Percentiles rank a stretch among this genome's conserved stretches.
Evolutionary conservation across 192 early-diverging fungal genomes (phyloP).

Genomic region (Mortierella antarctica): DNA sequence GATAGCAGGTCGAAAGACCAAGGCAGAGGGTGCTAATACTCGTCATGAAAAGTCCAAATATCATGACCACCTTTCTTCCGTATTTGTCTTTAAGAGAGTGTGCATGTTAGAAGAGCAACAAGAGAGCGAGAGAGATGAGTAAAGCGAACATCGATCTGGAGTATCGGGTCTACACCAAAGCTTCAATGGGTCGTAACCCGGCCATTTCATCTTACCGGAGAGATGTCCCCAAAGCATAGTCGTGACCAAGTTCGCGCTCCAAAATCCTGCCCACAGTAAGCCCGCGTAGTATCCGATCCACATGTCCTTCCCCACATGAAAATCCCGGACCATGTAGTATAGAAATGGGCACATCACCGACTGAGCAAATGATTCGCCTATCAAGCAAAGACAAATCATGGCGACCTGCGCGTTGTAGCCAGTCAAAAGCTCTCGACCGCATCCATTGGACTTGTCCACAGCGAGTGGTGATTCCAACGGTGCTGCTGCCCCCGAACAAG

Average conservation of each 20-base stretch:
- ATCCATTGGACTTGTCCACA: neutral
- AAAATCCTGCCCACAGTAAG: slow-evolving; percentile 28
- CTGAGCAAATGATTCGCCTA: slow-evolving; percentile 25
- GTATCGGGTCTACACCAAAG: too few species aligned
- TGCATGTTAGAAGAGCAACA: neutral
- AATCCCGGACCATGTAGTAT: slow-evolving; percentile 38
- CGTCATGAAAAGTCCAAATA: slow-evolving; percentile 30
- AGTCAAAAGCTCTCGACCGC: slow-evolving; percentile 1
- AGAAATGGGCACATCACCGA: slow-evolving; percentile 33
- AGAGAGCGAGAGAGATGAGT: neutral
- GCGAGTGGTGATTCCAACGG: neutral
- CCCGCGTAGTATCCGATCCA: slow-evolving; percentile 47
- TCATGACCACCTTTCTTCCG: slow-evolving; percentile 19
- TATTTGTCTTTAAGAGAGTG: slow-evolving; percentile 24
- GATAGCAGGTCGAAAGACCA: slow-evolving; percentile 15
- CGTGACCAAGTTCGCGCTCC: slow-evolving; percentile 28
- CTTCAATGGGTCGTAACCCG: too few species aligned
- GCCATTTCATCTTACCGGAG: slow-evolving; percentile 6
- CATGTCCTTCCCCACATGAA: slow-evolving; percentile 27
- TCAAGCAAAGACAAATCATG: slow-evolving; percentile 32
- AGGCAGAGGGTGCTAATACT: slow-evolving; percentile 33
- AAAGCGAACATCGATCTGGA: too few species aligned
- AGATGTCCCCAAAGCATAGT: slow-evolving; percentile 31
- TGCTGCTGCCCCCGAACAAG: neutral
- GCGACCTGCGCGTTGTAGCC: slow-evolving; percentile 30